A percentile compares a stretch with the other conserved stretches of the same genome.
These are phyloP conservation scores for Macadamia integrifolia DNA, from an alignment of 164 flowering plant species.

Conservation along the genomic window DNA sequence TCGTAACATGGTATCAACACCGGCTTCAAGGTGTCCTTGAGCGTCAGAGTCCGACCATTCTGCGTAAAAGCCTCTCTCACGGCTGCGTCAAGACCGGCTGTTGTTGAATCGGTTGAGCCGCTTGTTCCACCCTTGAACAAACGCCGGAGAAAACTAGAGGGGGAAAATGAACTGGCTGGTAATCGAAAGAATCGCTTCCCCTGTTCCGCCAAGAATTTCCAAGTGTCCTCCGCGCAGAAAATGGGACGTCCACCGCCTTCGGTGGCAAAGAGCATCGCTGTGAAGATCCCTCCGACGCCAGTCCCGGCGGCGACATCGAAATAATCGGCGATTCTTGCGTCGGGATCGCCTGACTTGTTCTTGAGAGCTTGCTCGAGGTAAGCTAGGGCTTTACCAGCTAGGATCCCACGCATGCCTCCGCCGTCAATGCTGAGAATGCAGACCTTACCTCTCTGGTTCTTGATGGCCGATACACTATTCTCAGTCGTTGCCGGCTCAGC, in stretches of 20 bases:
- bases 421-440: slow-evolving; percentile 64
- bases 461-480: slow-evolving; percentile 10
- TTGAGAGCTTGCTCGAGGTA: slow-evolving; percentile 44
- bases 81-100: slow-evolving; percentile 42
- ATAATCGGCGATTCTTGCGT: too few relatives aligned
- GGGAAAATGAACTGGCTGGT: slow-evolving; percentile 10
- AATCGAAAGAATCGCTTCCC: slow-evolving; percentile 25
- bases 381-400: slow-evolving; percentile 54
- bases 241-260: too few relatives aligned
- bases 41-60: slow-evolving; percentile 21
- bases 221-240: too few relatives aligned
- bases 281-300: too few relatives aligned
- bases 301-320: too few relatives aligned
- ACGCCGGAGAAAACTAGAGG: slow-evolving; percentile 28
- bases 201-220: too few relatives aligned
- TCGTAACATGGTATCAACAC: background rate
- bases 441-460: slow-evolving; percentile 71
- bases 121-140: slow-evolving; percentile 17
- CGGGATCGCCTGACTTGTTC: background rate
- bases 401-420: slow-evolving; percentile 58
- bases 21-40: background rate
- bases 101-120: slow-evolving; percentile 18
- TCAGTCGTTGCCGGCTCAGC: too few relatives aligned
- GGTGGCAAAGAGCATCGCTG: too few relatives aligned
- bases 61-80: slow-evolving; percentile 59